A percentile compares a stretch with the other conserved stretches of the same genome.
These are phyloP conservation scores for Plasmodium blacklocki DNA, from an alignment of 169 alveolate genomes.

Conservation along the genomic window DNA sequence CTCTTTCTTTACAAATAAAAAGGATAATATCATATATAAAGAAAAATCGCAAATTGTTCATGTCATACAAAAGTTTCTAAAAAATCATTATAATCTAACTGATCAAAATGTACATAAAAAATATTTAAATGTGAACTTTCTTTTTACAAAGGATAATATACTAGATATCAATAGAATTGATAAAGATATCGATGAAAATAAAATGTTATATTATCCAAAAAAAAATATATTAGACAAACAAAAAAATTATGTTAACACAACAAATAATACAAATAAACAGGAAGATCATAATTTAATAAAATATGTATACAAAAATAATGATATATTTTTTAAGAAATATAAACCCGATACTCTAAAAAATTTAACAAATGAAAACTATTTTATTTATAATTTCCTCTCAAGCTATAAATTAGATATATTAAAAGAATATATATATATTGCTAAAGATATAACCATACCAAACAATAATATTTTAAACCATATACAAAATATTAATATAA, in stretches of 20 bases:
- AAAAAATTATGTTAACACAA: not conserved
- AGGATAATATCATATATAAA: not conserved
- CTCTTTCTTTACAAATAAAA: not conserved
- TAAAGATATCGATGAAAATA: not conserved
- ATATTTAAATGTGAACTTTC: slow-evolving; percentile 17
- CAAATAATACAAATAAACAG: not conserved
- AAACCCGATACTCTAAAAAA: slow-evolving; percentile 22
- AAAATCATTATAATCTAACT: slow-evolving; percentile 1
- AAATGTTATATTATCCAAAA: slow-evolving; percentile 1
- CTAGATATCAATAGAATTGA: slow-evolving; percentile 15
- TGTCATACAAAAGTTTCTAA: slow-evolving; percentile 15
- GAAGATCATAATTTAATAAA: not conserved
- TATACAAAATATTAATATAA: slow-evolving; percentile 15
- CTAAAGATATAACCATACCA: slow-evolving; percentile 16
- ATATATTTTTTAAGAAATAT: slow-evolving; percentile 16
- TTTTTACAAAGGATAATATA: slow-evolving; percentile 15
- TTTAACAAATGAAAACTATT: slow-evolving; percentile 26
- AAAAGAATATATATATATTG: slow-evolving; percentile 46
- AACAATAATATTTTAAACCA: not conserved
- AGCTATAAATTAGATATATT: slow-evolving; percentile 23
- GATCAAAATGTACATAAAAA: slow-evolving; percentile 12
- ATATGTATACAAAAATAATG: not conserved
- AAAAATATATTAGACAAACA: not conserved
- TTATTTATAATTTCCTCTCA: slow-evolving; percentile 63
- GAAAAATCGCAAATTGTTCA: slow-evolving; percentile 30